Evolutionary conservation across 306 rosid genomes (phyloP).

Genomic region (Cucurbita pepo): DNA sequence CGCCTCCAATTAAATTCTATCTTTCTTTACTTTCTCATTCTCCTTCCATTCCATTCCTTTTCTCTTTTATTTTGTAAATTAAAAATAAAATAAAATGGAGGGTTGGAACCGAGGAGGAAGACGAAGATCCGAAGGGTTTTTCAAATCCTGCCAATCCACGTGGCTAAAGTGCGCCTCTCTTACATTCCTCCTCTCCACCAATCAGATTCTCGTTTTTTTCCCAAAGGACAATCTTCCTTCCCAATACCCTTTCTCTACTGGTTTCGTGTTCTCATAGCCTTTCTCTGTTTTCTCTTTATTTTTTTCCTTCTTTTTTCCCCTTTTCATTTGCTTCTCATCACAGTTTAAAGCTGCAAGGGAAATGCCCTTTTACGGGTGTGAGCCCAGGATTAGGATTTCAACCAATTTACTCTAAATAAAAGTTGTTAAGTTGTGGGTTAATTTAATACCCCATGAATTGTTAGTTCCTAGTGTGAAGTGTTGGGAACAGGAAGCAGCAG

Average conservation of each 20-base stretch:
- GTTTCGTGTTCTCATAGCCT: slow-evolving; percentile 43
- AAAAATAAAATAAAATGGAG: background rate
- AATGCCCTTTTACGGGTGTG: slow-evolving; percentile 27
- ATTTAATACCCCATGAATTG: background rate
- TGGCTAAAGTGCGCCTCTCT: slow-evolving; percentile 24
- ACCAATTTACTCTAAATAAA: background rate
- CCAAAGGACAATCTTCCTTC: background rate
- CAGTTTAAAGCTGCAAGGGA: slow-evolving; percentile 71
- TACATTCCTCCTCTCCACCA: slow-evolving; percentile 4
- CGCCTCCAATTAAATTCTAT: background rate
- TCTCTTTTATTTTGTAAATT: no score
- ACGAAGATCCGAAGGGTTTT: background rate
- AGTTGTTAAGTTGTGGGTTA: background rate
- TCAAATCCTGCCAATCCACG: slow-evolving; percentile 33
- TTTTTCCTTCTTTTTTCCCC: background rate
- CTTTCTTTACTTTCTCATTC: background rate
- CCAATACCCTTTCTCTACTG: slow-evolving; percentile 14
- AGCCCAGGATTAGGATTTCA: slow-evolving; percentile 19
- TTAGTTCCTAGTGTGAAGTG: no score
- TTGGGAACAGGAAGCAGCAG: background rate
- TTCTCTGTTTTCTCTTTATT: slow-evolving; percentile 16
- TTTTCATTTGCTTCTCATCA: background rate
- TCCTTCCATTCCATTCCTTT: no score
- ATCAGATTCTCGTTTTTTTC: background rate
- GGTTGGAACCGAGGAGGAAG: background rate